Conservation (phyloP, 2,329 filamentous ascomycete species). For the Sclerotinia subarctica region DNA sequence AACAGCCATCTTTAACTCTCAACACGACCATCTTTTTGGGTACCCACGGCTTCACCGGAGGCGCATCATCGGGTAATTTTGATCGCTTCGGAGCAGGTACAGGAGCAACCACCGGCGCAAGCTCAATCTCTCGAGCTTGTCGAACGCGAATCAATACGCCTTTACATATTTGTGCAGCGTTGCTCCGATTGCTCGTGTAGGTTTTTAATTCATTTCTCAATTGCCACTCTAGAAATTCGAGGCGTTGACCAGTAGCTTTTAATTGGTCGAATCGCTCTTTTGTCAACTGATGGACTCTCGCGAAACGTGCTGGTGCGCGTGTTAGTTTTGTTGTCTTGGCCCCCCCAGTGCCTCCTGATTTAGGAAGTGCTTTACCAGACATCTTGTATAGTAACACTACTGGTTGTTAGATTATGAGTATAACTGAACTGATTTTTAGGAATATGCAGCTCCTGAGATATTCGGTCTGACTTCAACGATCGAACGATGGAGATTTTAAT, state of each 20-base stretch:
- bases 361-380: background rate
- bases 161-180: background rate
- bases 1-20: background rate
- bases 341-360: background rate
- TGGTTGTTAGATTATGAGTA: background rate
- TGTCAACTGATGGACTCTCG: background rate
- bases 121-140: background rate
- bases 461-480: background rate
- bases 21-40: background rate
- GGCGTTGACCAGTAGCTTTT: background rate
- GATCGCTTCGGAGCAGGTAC: background rate
- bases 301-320: background rate
- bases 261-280: background rate
- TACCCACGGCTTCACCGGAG: background rate
- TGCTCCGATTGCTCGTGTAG: background rate
- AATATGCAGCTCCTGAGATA: background rate
- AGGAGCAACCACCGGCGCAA: too few species aligned
- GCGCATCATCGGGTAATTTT: background rate
- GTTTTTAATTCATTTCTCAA: background rate
- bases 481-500: background rate
- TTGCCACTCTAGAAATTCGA: background rate
- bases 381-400: background rate
- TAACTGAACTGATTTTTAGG: background rate
- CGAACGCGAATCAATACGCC: background rate
- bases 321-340: background rate